Evolutionary conservation across 228 moss, liverwort and hornwort genomes (phyloP).

Genomic region (Sphagnum fallax): DNA sequence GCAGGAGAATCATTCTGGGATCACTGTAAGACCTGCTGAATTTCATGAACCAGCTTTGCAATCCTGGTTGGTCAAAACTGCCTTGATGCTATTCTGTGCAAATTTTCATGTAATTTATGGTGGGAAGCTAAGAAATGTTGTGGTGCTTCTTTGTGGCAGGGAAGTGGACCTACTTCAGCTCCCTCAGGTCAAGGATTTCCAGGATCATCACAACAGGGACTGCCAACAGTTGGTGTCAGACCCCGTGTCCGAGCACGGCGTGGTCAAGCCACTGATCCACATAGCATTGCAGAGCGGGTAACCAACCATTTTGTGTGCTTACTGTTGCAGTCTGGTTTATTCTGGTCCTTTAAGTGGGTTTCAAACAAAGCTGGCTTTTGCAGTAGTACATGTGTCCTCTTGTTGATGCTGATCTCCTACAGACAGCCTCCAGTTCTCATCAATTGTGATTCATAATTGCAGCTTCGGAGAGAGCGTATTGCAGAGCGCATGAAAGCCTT

Average conservation of each 20-base stretch:
- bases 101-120: too few relatives aligned
- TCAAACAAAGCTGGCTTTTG: too few relatives aligned
- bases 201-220: constrained; percentile 28
- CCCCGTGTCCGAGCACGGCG: constrained; percentile 55
- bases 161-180: not conserved
- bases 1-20: constrained; percentile 48
- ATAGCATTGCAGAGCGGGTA: constrained; percentile 63
- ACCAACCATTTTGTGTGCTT: not conserved
- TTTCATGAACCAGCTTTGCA: too few relatives aligned
- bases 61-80: too few relatives aligned
- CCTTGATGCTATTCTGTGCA: too few relatives aligned
- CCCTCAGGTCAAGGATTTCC: not conserved
- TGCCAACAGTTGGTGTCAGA: constrained; percentile 23
- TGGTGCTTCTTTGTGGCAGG: too few relatives aligned
- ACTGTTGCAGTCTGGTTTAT: too few relatives aligned
- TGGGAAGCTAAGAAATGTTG: too few relatives aligned
- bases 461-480: constrained; percentile 56
- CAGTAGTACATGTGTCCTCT: too few relatives aligned
- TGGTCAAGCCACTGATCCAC: constrained; percentile 58
- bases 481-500: constrained; percentile 59
- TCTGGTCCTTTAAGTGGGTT: too few relatives aligned
- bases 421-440: too few relatives aligned
- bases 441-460: not conserved
- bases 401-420: too few relatives aligned
- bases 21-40: constrained; percentile 27